Evolutionary conservation across 257 asterid genomes (phyloP).

Genomic region (Phtheirospermum japonicum): DNA sequence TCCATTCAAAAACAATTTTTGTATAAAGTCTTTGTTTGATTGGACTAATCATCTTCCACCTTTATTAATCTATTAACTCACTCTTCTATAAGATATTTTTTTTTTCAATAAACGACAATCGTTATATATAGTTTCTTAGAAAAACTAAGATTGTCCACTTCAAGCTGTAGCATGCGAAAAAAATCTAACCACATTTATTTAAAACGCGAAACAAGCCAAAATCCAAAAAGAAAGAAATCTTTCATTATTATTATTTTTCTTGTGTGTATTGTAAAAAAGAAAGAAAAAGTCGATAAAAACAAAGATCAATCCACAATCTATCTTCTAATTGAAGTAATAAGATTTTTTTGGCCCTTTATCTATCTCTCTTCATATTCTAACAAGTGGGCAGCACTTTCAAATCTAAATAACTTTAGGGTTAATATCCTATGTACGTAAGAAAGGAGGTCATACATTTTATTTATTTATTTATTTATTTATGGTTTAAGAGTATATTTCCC

Average conservation of each 20-base stretch:
- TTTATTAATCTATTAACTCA: constrained; percentile 10
- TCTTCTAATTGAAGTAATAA: background rate
- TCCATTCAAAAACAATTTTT: constrained; percentile 8
- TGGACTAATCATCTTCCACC: constrained; percentile 30
- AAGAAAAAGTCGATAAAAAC: background rate
- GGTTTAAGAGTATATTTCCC: too few relatives aligned
- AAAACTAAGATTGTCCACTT: too few relatives aligned
- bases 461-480: too few relatives aligned
- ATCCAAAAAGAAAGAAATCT: constrained; percentile 12
- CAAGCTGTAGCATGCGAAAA: too few relatives aligned
- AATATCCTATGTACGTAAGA: too few relatives aligned
- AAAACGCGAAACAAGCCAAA: constrained; percentile 22
- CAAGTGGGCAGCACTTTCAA: too few relatives aligned
- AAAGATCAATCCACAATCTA: constrained; percentile 10
- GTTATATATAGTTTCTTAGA: too few relatives aligned
- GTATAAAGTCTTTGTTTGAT: constrained; percentile 20
- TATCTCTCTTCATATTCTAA: background rate
- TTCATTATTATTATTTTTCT: background rate
- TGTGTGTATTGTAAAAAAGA: constrained; percentile 1
- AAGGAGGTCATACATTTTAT: too few relatives aligned
- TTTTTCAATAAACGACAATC: too few relatives aligned
- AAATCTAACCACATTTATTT: too few relatives aligned
- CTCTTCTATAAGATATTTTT: too few relatives aligned
- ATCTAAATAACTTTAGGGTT: too few relatives aligned
- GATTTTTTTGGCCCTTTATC: background rate